These are phyloP conservation scores for Ambrosia trifida DNA, from an alignment of 129 eudicot species.

Conservation along the genomic window DNA sequence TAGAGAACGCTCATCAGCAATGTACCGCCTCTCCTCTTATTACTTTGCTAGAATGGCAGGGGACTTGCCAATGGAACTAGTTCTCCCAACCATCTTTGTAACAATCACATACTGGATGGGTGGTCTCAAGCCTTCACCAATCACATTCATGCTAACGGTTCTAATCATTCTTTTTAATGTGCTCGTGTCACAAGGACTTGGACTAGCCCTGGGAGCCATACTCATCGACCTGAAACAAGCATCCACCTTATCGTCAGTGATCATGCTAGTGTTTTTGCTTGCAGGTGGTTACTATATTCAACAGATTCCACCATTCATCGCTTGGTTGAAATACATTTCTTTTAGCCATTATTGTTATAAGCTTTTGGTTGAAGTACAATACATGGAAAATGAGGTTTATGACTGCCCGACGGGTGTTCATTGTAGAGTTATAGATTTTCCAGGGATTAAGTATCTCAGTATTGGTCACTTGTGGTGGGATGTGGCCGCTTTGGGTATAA, in stretches of 20 bases:
- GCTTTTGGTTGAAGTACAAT: slow-evolving; percentile 77
- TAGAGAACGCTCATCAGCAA: slow-evolving; percentile 71
- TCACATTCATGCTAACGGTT: slow-evolving; percentile 64
- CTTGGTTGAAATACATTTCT: slow-evolving; percentile 78
- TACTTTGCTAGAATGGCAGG: slow-evolving; percentile 78
- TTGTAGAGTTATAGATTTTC: slow-evolving; percentile 68
- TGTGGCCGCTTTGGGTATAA: slow-evolving; percentile 70
- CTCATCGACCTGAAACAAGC: slow-evolving; percentile 86
- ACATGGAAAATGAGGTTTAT: slow-evolving; percentile 55
- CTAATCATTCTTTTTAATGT: slow-evolving; percentile 72
- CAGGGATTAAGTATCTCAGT: slow-evolving; percentile 61
- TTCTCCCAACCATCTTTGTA: slow-evolving; percentile 75
- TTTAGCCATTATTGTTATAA: slow-evolving; percentile 88
- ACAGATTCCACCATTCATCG: slow-evolving; percentile 71
- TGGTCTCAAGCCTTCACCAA: slow-evolving; percentile 74
- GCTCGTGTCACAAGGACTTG: slow-evolving; percentile 91
- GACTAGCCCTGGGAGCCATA: slow-evolving; percentile 90
- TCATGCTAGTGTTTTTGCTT: slow-evolving; percentile 82
- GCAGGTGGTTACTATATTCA: slow-evolving; percentile 91
- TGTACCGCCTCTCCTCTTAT: slow-evolving; percentile 92
- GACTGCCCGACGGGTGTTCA: slow-evolving; percentile 53
- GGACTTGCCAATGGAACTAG: slow-evolving; percentile 97
- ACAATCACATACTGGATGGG: slow-evolving; percentile 89
- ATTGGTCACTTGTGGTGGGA: slow-evolving; percentile 56
- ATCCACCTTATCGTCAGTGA: slow-evolving; percentile 76